Evolutionary conservation across 768 basidiomycete genomes (phyloP).

Genomic region (Tephrocybe sp.): DNA sequence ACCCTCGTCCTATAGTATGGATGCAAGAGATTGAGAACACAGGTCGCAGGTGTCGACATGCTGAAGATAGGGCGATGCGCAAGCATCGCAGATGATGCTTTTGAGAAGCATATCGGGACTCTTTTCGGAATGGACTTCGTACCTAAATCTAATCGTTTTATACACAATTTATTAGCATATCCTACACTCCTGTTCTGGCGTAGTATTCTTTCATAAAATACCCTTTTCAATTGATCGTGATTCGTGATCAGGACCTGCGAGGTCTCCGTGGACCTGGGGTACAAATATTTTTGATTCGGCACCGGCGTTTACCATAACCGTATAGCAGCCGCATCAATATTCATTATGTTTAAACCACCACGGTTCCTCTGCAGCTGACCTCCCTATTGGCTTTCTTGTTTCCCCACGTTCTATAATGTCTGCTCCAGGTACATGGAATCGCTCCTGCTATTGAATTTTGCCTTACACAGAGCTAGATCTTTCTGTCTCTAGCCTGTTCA

Average conservation of each 20-base stretch:
- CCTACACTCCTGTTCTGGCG: no score
- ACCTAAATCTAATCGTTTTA: not conserved
- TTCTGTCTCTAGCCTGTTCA: conserved; percentile 52
- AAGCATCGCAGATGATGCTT: conserved; percentile 15
- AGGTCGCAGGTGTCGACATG: conserved; percentile 29
- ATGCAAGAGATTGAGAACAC: conserved; percentile 32
- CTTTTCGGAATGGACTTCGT: not conserved
- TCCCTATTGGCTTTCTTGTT: not conserved
- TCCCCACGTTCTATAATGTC: conserved; percentile 15
- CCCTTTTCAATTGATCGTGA: not conserved
- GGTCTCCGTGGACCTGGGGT: not conserved
- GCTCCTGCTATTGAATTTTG: not conserved
- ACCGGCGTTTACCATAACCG: conserved; percentile 17
- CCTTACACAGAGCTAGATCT: conserved; percentile 39
- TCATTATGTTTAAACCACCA: conserved; percentile 9
- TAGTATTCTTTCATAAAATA: not conserved
- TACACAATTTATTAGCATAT: not conserved
- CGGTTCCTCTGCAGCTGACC: not conserved
- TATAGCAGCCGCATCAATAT: conserved; percentile 12
- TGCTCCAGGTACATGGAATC: conserved; percentile 14
- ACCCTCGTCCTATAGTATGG: conserved; percentile 21
- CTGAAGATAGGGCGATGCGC: conserved; percentile 27
- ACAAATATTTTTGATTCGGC: not conserved
- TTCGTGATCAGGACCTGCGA: not conserved
- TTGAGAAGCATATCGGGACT: not conserved